These are phyloP conservation scores for Arachis stenosperma DNA, from an alignment of 306 rosid genomes.

Conservation along the genomic window DNA sequence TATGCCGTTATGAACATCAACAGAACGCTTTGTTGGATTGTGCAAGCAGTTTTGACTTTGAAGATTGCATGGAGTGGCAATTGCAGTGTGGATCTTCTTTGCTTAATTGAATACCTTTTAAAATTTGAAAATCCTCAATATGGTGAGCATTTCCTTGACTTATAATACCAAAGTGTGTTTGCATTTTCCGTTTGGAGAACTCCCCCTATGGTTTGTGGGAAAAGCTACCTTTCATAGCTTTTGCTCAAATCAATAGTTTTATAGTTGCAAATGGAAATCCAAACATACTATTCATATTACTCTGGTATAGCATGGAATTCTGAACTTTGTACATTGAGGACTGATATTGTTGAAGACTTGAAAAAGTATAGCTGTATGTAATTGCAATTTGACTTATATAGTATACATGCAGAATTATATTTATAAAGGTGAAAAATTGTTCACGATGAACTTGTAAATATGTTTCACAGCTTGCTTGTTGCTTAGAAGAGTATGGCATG, in stretches of 20 bases:
- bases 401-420: slow-evolving; percentile 41
- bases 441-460: slow-evolving; percentile 41
- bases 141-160: slow-evolving; percentile 49
- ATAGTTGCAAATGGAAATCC: no score
- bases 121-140: slow-evolving; percentile 42
- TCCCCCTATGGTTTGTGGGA: no score
- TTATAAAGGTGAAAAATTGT: slow-evolving; percentile 29
- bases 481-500: slow-evolving; percentile 26
- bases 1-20: slow-evolving; percentile 94
- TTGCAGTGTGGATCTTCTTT: slow-evolving; percentile 69
- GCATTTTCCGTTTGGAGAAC: no score
- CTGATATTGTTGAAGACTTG: slow-evolving; percentile 43
- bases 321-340: slow-evolving; percentile 48
- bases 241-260: no score
- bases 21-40: slow-evolving; percentile 89
- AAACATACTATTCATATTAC: slow-evolving; percentile 14
- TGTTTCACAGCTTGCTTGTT: slow-evolving; percentile 31
- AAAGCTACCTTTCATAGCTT: no score
- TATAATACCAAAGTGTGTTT: slow-evolving; percentile 29
- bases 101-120: slow-evolving; percentile 49
- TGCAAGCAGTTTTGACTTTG: slow-evolving; percentile 88
- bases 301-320: slow-evolving; percentile 46
- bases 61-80: slow-evolving; percentile 90
- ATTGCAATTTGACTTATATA: slow-evolving; percentile 46
- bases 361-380: slow-evolving; percentile 38